These are phyloP conservation scores for Acanthamoeba pearcei DNA, from an alignment of 208 protist genomes.

Conservation along the genomic window DNA sequence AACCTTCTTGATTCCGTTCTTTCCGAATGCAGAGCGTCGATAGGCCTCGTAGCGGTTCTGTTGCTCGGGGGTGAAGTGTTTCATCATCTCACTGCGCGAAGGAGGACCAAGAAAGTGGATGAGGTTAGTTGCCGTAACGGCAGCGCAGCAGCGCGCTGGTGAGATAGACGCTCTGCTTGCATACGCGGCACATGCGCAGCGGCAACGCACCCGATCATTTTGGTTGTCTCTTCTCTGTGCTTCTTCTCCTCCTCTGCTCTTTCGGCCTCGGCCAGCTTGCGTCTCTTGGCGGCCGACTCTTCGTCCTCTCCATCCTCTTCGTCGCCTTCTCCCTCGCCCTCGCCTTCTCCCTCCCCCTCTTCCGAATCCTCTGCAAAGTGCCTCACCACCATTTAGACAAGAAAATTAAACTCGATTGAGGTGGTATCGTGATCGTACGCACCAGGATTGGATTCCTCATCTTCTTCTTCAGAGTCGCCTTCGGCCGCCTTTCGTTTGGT, in stretches of 20 bases:
- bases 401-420: background rate
- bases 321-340: constrained; percentile 16
- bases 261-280: constrained; percentile 36
- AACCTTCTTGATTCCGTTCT: constrained; percentile 77
- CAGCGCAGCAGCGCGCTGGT: background rate
- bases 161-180: too few relatives aligned
- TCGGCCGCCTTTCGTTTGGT: constrained; percentile 30
- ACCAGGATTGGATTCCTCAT: constrained; percentile 41
- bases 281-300: constrained; percentile 18
- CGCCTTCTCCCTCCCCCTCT: constrained; percentile 70
- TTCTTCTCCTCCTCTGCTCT: constrained; percentile 33
- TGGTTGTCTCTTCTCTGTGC: constrained; percentile 21
- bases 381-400: background rate
- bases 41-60: constrained; percentile 81
- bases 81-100: constrained; percentile 56
- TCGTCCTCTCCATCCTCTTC: constrained; percentile 47
- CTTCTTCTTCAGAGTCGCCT: constrained; percentile 76
- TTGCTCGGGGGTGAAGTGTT: constrained; percentile 79
- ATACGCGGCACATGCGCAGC: too few relatives aligned
- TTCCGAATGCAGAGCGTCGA: constrained; percentile 75
- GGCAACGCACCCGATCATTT: constrained; percentile 20
- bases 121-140: background rate
- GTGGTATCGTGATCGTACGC: background rate
- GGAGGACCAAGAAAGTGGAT: background rate
- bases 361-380: constrained; percentile 24